Base-by-base conservation (phyloP, 495 filamentous ascomycete genomes). In the Xylaria scruposa region DNA sequence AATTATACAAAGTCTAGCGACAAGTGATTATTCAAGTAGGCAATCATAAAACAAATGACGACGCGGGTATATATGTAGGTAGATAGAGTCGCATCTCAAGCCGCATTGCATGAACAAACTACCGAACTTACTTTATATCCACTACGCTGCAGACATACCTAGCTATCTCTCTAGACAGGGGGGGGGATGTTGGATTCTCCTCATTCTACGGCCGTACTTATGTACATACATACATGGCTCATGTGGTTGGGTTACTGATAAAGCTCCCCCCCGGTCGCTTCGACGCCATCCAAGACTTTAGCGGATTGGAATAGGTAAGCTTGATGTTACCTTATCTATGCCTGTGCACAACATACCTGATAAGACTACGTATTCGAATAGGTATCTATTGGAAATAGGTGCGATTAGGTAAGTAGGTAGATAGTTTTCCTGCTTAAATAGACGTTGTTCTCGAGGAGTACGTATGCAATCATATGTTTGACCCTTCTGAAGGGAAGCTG, bases 321-420 rank as follows among this genome's bases (percentile, higher is more conserved):
- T 56, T 7, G 26, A 56, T 56, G 53, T 56, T 56, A 56, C 53
- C 53, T 56, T 56, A 56, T 56, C 53, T 56, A 29, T 56, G 21
- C 9, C 24, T 17, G 3, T 56, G 53, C 13, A 10, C 24, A 56
- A 54, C 51, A 54, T 4, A 56, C 24, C 29, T 26, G 1, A 24
- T 56, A 17, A 38, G 36, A 15, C 53, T 13, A n/a, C n/a, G n/a
- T n/a, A n/a, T n/a, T n/a, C n/a, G n/a, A n/a, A n/a, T n/a, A n/a
- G n/a, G n/a, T n/a, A n/a, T n/a, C n/a, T n/a, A 4, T 42, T 42
- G 38, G 38, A 40, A 53, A 53, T 53, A 13, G 21, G 21, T 10
- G 47, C n/a, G 51, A 26, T 54, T 54, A 54, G 51, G 47, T 29
- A 3, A 5, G 53, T 26, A 54, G 49, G 6, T 29, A 13, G 51